Base-by-base conservation (phyloP, 2,329 filamentous ascomycete genomes). In the Lachnellula arida region DNA sequence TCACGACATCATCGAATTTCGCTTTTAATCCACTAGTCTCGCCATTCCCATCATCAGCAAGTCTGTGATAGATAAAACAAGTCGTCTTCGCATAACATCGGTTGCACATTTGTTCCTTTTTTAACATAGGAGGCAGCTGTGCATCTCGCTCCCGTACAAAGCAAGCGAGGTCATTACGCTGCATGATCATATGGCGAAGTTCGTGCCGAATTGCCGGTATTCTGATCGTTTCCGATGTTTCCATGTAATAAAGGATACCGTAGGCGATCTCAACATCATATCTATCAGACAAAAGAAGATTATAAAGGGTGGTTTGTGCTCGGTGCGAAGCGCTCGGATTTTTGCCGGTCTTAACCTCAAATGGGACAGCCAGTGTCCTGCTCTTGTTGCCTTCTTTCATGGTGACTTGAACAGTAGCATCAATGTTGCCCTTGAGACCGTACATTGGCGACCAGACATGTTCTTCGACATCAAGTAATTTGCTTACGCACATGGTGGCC, bases 361-460 rank as follows among this genome's bases (percentile, higher is more conserved):
- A 90, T 0, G 94, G 94, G 4, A 96, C 89, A 0, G 92, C 92
- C 60, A 97, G 76, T 5, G 82, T 89, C 58, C 83, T 83, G 47
- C 77, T 73, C 32, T 81, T 78, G n/a, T 80, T 75, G 25, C 84
- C 82, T 55, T 96, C 88, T 54, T 82, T 77, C 77, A 97, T 88
- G 0, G 82, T 84, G 15, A 94, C 88, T 74, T 99, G 90, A 1
- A 99, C 89, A 0, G 94, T 97, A 28, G 94, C 94, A 73, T 99
- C 94, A 57, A 99, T 94, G 65, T 97, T 99, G 32, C 94, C 94
- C 71, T 99, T 99, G 15, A 99, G 78, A 0, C 94, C 94, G 69
- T 96, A 99, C 84, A 91, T 93, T 0, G 94, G 94, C 6, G 93
- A 97, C 94, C 94, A 99, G 28, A 99, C 86, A 68, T 97, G 94